A percentile compares a stretch with the other conserved stretches of the same genome.
These are phyloP conservation scores for Bipolaris gigantea DNA, from an alignment of 2,329 filamentous ascomycete species.

Conservation along the genomic window DNA sequence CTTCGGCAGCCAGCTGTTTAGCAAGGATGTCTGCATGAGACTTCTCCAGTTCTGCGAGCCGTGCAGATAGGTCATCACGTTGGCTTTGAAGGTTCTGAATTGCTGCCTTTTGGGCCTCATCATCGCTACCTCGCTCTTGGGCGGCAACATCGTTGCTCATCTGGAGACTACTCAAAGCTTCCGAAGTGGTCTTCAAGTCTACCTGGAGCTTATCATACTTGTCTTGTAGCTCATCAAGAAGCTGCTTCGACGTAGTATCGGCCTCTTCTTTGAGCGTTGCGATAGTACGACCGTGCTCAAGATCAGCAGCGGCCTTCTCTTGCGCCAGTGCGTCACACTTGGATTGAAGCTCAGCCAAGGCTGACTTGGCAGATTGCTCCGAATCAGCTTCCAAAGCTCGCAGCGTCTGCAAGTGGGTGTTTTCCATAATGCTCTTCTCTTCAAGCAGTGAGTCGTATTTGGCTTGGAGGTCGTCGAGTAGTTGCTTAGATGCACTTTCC, in stretches of 20 bases:
- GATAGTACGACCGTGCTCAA: neutral
- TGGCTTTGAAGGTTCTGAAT: slow-evolving; percentile 22
- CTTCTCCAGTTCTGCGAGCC: slow-evolving; percentile 30
- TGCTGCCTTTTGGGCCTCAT: slow-evolving; percentile 24
- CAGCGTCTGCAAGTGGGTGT: neutral
- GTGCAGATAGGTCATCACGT: slow-evolving; percentile 22
- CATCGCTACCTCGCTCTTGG: slow-evolving; percentile 22
- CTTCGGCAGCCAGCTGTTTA: slow-evolving; percentile 22
- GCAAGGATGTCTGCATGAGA: slow-evolving; percentile 19
- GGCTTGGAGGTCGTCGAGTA: slow-evolving; percentile 13
- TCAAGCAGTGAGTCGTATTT: slow-evolving; percentile 17
- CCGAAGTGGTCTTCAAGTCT: slow-evolving; percentile 2
- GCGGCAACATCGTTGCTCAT: slow-evolving; percentile 18
- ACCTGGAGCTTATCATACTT: slow-evolving; percentile 18
- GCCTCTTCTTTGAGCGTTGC: neutral
- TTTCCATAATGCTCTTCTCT: slow-evolving; percentile 3
- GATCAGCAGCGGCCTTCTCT: slow-evolving; percentile 21
- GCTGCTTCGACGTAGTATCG: slow-evolving; percentile 5
- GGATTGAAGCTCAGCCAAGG: slow-evolving; percentile 12
- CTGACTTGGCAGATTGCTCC: slow-evolving; percentile 2
- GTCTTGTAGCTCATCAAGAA: slow-evolving; percentile 12
- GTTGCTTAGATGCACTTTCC: slow-evolving; percentile 20
- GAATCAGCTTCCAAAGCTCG: slow-evolving; percentile 7
- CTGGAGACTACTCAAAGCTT: slow-evolving; percentile 11
- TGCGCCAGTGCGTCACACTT: slow-evolving; percentile 21